Base-by-base conservation (phyloP, 805 yeast genomes). In the Torulaspora delbrueckii region DNA sequence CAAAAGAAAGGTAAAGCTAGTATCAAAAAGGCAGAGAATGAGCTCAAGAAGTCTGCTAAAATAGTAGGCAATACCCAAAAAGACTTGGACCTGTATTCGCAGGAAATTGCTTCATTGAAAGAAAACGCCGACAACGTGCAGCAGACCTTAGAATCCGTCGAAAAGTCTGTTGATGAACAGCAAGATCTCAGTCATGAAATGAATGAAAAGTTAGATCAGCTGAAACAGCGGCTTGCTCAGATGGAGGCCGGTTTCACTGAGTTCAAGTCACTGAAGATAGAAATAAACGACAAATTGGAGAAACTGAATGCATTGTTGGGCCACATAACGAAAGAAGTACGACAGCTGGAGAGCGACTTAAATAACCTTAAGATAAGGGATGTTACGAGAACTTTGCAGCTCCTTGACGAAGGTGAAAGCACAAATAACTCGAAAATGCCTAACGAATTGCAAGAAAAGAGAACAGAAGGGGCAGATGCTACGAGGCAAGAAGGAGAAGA, bases 241-340 rank as follows among this genome's bases (percentile, higher is more conserved):
- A 67, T 70, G 48, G 70, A 69, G 50, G 66, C 65, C 5, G 68
- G 73, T 42, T 72, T 81, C 43, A 79, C 81, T 50, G 75, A 75
- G 27, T 73, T 82, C 53, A 75, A 79, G 56, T 79, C 86, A 6
- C 70, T 71, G 13, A 89, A 85, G 60, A 74, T 85, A 39, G 91
- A 85, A 57, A 65, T 84, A 23, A 76, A 74, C 24, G 82, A 79
- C 55, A 78, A 77, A 55, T 63, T 82, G 41, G 90, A 84, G 46
- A 81, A 79, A 53, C 73, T 75, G 47, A 73, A 72, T 46, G 58
- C 68, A 1, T 55, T 71, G 2, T 55, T 71, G 4, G 65, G 56
- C 27, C 65, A 66, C 19, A 58, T 76, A 9, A 65, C 70, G 33
- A 73, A 67, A 16, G 74, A 71, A 41, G 64, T 72, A 0, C 62